Base-by-base conservation (phyloP, 1,284 basidiomycete species). In the Tylopilus sp. region DNA sequence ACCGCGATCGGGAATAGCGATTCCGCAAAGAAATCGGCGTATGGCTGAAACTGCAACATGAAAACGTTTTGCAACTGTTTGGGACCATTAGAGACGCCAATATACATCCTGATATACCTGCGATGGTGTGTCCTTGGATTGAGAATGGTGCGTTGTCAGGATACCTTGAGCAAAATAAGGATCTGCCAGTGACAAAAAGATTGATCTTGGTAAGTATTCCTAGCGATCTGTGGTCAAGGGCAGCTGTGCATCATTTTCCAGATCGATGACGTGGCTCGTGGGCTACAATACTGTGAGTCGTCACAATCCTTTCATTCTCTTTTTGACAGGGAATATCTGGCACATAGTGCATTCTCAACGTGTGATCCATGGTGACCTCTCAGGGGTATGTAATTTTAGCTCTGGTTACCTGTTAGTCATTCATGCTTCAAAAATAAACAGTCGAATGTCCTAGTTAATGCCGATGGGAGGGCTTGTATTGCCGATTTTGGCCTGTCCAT, bases 401-500 rank as follows among this genome's bases (percentile, higher is more conserved):
- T 18, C 29, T 8, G 2, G 15, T 28, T 6, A 4, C 25, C 23
- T 28, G 11, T 28, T 13, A 12, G 16, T 31, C 4, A 13, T 35
- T 48, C 21, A 48, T 18, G 1, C 19, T 15, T 25, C 4, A 9
- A 3, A 34, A 16, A 28, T 12, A 21, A 5, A 26, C 28, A 48
- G 46, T 37, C 42, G 1, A 48, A 48, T n/a, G 42, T 46, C 11
- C 23, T 38, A 6, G 29, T 48, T 16, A 6, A 4, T 9, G 42
- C 16, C 2, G 23, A 37, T 13, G 46, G 29, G 4, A 11, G 35
- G 10, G 46, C 46, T 31, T 26, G 15, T 9, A 37, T 47, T 23
- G 28, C 21, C 18, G 46, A 48, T 21, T 48, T 47, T 46, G 47
- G 47, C 8, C 11, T 48, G 44, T 38, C 42, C 21, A 48, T 11